phyloP scores from a whole-genome alignment of 2,329 filamentous ascomycete genomes.

The Verticillium isaacii region DNA sequence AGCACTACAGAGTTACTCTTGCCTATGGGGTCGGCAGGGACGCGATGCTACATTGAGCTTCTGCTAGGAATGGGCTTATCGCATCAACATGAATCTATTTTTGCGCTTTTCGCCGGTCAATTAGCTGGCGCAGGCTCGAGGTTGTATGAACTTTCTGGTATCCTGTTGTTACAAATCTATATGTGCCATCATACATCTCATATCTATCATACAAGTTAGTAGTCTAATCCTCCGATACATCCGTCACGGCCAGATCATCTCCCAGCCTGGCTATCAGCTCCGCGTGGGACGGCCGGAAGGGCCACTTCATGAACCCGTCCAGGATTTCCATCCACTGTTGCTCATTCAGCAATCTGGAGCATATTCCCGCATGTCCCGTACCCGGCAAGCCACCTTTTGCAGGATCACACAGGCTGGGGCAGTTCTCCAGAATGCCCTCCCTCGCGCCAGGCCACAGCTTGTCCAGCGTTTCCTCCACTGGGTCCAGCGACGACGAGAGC shows the following conservation, averaged over 20 bases:
- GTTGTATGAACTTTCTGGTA: background rate
- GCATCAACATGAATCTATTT: too few relatives aligned
- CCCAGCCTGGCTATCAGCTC: conserved; percentile 39
- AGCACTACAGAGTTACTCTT: too few relatives aligned
- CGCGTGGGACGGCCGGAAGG: conserved; percentile 49
- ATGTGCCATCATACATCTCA: background rate
- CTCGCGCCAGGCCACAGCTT: conserved; percentile 55
- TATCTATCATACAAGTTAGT: background rate
- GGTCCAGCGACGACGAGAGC: conserved; percentile 23
- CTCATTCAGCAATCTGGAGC: conserved; percentile 43
- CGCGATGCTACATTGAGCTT: too few relatives aligned
- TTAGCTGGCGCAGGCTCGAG: too few relatives aligned
- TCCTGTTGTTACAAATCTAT: background rate
- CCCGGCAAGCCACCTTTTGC: conserved; percentile 37
- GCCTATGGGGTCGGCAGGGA: too few relatives aligned
- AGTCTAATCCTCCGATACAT: background rate
- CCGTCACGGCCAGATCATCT: conserved; percentile 19
- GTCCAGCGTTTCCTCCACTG: conserved; percentile 41
- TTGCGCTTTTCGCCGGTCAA: too few relatives aligned
- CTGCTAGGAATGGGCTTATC: too few relatives aligned
- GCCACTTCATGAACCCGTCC: conserved; percentile 60
- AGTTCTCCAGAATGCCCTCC: conserved; percentile 44
- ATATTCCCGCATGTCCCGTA: conserved; percentile 34
- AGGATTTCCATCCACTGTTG: conserved; percentile 54
- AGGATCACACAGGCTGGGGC: conserved; percentile 44